Evolutionary conservation across 2,329 filamentous ascomycete genomes (phyloP), one percentile per base, ranked within the genome.

Genomic region (Fragosphaeria purpurea): DNA sequence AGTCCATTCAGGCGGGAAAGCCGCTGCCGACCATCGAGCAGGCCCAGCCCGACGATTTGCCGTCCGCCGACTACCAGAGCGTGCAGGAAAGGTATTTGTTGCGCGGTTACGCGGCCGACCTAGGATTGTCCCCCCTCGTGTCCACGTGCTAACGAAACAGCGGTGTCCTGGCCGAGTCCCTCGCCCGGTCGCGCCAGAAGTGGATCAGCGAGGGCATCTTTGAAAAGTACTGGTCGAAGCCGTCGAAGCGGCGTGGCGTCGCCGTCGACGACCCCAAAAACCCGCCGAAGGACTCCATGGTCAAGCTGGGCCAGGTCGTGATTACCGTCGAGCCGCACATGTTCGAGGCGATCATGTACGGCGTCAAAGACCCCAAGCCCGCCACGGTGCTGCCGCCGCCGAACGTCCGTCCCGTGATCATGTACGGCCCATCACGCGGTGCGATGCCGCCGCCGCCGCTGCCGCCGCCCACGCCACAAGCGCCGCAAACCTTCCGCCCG

Each of bases 241-340:
- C 85, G 4, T 71, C 71, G 41, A 85, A 84, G 66, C 77, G 78
- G 55, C 86, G 84, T 63, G 80, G 82, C 42, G 76, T 78, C 3
- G 65, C 80, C 31, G 74, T 76, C 50, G 82, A 83, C 58, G 78
- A 82, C 47, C 71, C 76, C 6, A 80, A 81, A 57, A 86, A 86
- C 59, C 83, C 82, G 2, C 68, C 82, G 55, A 82, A 85, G 65
- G 78, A 88, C 44, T 81, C 76, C 55, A 87, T 88, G 81, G 72
- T 76, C 56, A 86, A 82, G 64, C 76, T 88, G 30, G 87, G 88
- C 58, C 78, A 77, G 57, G 82, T 86, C 55, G 82, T 82, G 37
- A 80, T 94, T 55, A 84, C 80, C 30, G 80, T 90, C 53, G 87
- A 90, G 64, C 88, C 88, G 43, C 86, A 93, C 62, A 78, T 86